phyloP scores from a whole-genome alignment of 2,329 filamentous ascomycete genomes.

The Verticillium longisporum region DNA sequence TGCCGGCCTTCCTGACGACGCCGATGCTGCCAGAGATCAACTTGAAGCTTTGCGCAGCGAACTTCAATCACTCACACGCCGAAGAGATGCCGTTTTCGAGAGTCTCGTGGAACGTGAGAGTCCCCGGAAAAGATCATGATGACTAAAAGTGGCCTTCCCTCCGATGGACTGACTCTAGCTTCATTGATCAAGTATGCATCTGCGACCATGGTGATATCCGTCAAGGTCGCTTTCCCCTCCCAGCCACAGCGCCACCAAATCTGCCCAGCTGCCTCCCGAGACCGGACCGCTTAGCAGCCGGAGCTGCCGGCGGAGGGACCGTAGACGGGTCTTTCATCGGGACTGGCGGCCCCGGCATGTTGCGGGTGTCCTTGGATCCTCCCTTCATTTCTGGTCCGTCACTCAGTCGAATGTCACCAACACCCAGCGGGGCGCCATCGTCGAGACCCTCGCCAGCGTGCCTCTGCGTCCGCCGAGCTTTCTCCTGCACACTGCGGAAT shows the following conservation, averaged over 20 bases:
- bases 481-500: conserved; percentile 86
- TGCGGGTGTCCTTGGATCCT: conserved; percentile 33
- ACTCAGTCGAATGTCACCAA: conserved; percentile 32
- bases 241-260: conserved; percentile 63
- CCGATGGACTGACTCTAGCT: neutral
- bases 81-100: conserved; percentile 71
- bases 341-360: conserved; percentile 25
- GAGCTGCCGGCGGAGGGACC: conserved; percentile 29
- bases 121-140: conserved; percentile 34
- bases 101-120: conserved; percentile 58
- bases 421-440: conserved; percentile 36
- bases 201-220: neutral
- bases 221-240: conserved; percentile 48
- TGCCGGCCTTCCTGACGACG: conserved; percentile 65
- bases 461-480: conserved; percentile 64
- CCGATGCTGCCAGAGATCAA: conserved; percentile 60
- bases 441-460: conserved; percentile 46
- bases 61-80: conserved; percentile 51
- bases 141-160: too few species aligned
- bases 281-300: conserved; percentile 52
- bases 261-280: conserved; percentile 64
- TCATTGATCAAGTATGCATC: neutral
- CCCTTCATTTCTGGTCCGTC: conserved; percentile 30
- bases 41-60: conserved; percentile 61
- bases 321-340: conserved; percentile 42